Evolutionary conservation across 2,329 filamentous ascomycete genomes (phyloP), one percentile per base, ranked within the genome.

Genomic region (Colletotrichum sp.): DNA sequence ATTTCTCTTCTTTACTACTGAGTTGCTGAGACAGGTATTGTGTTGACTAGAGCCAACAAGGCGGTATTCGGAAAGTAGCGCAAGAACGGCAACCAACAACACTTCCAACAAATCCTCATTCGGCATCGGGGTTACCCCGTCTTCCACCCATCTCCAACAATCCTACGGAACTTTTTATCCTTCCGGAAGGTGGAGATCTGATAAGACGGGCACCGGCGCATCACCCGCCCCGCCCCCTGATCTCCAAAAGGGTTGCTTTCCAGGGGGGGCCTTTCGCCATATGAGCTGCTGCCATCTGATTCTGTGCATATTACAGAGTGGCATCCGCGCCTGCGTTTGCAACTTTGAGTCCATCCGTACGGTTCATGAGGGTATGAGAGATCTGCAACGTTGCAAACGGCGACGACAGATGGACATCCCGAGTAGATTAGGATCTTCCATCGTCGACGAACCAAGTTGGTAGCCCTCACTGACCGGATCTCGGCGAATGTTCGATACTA

Each of bases 261-360:
- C n/a, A 49, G 13, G 22, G 36, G n/a, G 55, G 1, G 0, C 19
- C 34, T 19, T 7, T 3, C 8, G 11, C 13, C 29, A 32, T 8
- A 16, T 49, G 61, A 39, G 52, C 52, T 29, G 62, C 62, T 39
- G 72, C 72, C 72, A 72, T 75, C 62, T 75, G 72, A 75, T 75
- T 52, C 13, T 62, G 25, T 72, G 72, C 72, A 72, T 75, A 72
- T 75, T 67, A 22, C 39, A 63, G 30, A 59, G 52, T 75, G 22
- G 62, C 39, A 67, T 72, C 15, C 4, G 68, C 34, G 69, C 25
- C 32, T 52, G 30, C 2, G 5, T 15, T 13, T 29, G 29, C 22
- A 39, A n/a, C 12, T n/a, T 25, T 7, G 16, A 52, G 25, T 22
- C 30, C 62, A 66, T 61, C 25, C 22, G 30, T 13, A 6, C 8